These are phyloP conservation scores for Odontarrhena argentea DNA, from an alignment of 345 rosid species.

Conservation along the genomic window DNA sequence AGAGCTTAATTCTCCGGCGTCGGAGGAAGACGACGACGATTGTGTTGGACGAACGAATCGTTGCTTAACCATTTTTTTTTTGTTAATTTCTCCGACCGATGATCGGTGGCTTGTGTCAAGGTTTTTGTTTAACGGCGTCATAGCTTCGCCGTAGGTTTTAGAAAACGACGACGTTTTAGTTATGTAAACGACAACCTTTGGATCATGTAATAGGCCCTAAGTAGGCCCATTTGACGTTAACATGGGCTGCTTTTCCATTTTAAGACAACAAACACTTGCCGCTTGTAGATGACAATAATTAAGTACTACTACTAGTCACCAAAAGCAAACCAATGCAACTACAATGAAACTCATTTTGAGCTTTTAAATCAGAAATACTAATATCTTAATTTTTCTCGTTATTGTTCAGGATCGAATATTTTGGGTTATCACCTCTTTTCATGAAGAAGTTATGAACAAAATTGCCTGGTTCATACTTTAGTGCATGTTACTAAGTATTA, in stretches of 20 bases:
- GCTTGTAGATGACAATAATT: too few species aligned
- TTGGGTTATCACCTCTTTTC: not conserved
- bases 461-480: slow-evolving; percentile 11
- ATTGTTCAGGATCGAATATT: too few species aligned
- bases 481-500: not conserved
- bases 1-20: slow-evolving; percentile 26
- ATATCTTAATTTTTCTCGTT: too few species aligned
- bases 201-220: not conserved
- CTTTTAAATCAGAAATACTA: too few species aligned
- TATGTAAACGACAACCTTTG: slow-evolving; percentile 3
- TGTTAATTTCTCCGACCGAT: slow-evolving; percentile 11
- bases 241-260: not conserved
- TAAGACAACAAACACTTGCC: too few species aligned
- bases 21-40: slow-evolving; percentile 18
- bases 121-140: slow-evolving; percentile 20
- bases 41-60: slow-evolving; percentile 63
- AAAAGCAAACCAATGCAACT: too few species aligned
- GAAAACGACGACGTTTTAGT: not conserved
- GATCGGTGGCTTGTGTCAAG: not conserved
- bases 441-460: slow-evolving; percentile 22
- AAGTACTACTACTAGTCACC: too few species aligned
- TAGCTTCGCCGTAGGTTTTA: not conserved
- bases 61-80: slow-evolving; percentile 47
- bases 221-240: not conserved
- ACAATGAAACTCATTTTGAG: too few species aligned